Conservation (phyloP, 257 asterid species). For the Coffea canephora region DNA sequence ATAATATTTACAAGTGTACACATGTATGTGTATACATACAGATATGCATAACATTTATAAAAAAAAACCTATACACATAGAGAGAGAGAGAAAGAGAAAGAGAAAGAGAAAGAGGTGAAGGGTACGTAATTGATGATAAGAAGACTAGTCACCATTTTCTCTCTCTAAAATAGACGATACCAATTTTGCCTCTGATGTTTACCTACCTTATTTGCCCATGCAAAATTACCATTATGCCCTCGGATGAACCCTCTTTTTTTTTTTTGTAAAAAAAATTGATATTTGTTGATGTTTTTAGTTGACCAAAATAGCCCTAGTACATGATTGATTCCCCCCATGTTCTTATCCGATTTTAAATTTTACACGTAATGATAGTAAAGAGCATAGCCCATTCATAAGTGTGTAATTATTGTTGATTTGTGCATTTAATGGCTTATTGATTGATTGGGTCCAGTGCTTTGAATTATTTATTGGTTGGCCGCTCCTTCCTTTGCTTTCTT, state of each 20-base stretch:
- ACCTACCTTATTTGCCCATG: slow-evolving; percentile 37
- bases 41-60: neutral
- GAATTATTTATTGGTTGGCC: slow-evolving; percentile 32
- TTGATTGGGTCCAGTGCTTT: slow-evolving; percentile 50
- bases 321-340: slow-evolving; percentile 18
- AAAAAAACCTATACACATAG: slow-evolving; percentile 6
- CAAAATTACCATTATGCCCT: slow-evolving; percentile 35
- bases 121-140: slow-evolving; percentile 2
- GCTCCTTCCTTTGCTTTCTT: slow-evolving; percentile 21
- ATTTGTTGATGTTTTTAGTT: slow-evolving; percentile 9
- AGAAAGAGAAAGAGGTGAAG: slow-evolving; percentile 3
- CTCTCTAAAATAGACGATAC: slow-evolving; percentile 39
- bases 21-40: neutral
- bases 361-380: slow-evolving; percentile 36
- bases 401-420: slow-evolving; percentile 43
- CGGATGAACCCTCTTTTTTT: neutral
- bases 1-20: neutral
- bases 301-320: slow-evolving; percentile 34
- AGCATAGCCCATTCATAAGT: slow-evolving; percentile 27
- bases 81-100: slow-evolving; percentile 12
- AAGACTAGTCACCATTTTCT: slow-evolving; percentile 28
- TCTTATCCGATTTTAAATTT: slow-evolving; percentile 28
- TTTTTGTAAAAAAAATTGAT: neutral
- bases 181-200: slow-evolving; percentile 49
- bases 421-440: slow-evolving; percentile 59